These are phyloP conservation scores for Chaetomium olivaceum DNA, from an alignment of 2,329 filamentous ascomycete genomes.

Conservation along the genomic window DNA sequence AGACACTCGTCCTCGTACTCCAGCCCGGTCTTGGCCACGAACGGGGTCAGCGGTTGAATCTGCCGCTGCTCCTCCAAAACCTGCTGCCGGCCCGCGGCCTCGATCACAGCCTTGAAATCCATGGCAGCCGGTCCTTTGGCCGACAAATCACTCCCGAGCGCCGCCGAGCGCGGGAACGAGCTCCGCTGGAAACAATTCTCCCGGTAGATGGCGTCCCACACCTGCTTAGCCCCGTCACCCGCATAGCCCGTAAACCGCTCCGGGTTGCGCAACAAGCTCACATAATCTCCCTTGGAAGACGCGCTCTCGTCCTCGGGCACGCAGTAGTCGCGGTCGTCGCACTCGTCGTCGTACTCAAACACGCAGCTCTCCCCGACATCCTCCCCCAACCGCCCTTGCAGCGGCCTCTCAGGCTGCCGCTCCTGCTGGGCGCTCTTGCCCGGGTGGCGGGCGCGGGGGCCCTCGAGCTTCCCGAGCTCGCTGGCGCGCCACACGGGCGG, in stretches of 20 bases:
- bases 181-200: conserved; percentile 90
- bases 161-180: conserved; percentile 61
- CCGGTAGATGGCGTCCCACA: conserved; percentile 95
- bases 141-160: conserved; percentile 49
- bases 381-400: conserved; percentile 81
- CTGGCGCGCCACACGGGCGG: conserved; percentile 88
- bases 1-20: conserved; percentile 89
- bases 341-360: conserved; percentile 95
- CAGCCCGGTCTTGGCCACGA: conserved; percentile 64
- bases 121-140: conserved; percentile 56
- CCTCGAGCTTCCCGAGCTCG: conserved; percentile 88
- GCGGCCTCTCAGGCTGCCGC: conserved; percentile 69
- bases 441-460: conserved; percentile 87
- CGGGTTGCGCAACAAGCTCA: conserved; percentile 88
- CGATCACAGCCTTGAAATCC: conserved; percentile 63
- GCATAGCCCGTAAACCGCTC: conserved; percentile 95
- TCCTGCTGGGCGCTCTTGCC: conserved; percentile 72
- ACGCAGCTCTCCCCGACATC: conserved; percentile 93
- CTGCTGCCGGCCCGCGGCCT: conserved; percentile 60
- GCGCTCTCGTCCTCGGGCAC: conserved; percentile 91
- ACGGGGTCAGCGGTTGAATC: conserved; percentile 55
- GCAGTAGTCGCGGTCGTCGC: conserved; percentile 95
- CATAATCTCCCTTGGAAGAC: conserved; percentile 88
- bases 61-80: conserved; percentile 62
- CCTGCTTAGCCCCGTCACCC: conserved; percentile 79